A percentile compares a stretch with the other conserved stretches of the same genome.
These are phyloP conservation scores for Oxyria digyna DNA, from an alignment of 148 eudicot species.

Conservation along the genomic window DNA sequence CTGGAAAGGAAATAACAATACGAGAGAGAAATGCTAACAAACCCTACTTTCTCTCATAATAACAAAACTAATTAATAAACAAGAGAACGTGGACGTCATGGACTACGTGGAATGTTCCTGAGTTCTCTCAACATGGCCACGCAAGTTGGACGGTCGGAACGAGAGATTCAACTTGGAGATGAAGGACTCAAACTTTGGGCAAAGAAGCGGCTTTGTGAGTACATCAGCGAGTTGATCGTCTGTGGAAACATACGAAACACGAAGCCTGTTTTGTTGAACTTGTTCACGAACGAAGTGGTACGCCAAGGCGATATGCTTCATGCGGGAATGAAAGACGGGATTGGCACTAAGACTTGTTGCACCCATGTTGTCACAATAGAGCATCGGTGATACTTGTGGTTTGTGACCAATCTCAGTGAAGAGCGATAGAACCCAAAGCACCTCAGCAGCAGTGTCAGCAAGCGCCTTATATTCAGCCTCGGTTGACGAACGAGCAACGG, in stretches of 20 bases:
- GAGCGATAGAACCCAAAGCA: neutral
- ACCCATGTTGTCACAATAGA: neutral
- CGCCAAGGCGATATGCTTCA: neutral
- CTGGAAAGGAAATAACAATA: too few species aligned
- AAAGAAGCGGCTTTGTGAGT: neutral
- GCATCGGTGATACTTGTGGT: neutral
- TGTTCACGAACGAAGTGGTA: neutral
- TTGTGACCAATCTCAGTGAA: neutral
- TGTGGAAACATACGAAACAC: neutral
- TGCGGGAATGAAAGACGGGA: neutral
- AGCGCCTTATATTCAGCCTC: neutral
- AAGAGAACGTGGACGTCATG: too few species aligned
- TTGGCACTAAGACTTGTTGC: neutral
- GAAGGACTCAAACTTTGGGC: neutral
- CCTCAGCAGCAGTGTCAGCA: neutral
- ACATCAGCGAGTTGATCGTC: neutral
- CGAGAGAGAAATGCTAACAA: too few species aligned
- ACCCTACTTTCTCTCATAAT: too few species aligned
- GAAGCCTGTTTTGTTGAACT: neutral
- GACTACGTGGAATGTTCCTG: too few species aligned
- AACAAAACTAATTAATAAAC: too few species aligned
- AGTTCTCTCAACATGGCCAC: neutral
- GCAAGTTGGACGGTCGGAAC: neutral
- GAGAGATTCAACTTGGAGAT: neutral
- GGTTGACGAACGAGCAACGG: neutral